These are phyloP conservation scores for Nicotiana noctiflora DNA, from an alignment of 257 asterid species.

Conservation along the genomic window DNA sequence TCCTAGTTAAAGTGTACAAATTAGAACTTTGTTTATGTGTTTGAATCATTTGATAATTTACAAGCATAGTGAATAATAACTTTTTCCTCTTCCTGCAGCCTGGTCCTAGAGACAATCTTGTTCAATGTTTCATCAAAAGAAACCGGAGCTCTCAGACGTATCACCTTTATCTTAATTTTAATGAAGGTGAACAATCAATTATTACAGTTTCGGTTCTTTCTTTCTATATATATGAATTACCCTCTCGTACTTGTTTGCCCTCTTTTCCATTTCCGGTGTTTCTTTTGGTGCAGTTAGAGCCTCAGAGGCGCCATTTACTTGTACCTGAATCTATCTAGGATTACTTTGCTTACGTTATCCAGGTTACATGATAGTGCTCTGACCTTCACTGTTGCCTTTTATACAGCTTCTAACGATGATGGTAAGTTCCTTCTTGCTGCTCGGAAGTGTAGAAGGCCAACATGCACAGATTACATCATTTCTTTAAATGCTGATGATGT, in stretches of 20 bases:
- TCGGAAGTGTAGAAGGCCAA: conserved; percentile 81
- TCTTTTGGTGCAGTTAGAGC: neutral
- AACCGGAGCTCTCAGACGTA: conserved; percentile 71
- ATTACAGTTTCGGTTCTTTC: neutral
- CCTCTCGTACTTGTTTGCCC: neutral
- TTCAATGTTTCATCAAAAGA: conserved; percentile 85
- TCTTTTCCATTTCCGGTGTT: neutral
- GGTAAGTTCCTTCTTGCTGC: conserved; percentile 94
- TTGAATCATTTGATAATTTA: neutral
- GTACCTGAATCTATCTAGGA: neutral
- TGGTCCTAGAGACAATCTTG: conserved; percentile 63
- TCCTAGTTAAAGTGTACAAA: neutral
- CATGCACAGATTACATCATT: conserved; percentile 79
- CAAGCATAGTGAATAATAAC: neutral
- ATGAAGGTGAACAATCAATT: conserved; percentile 46
- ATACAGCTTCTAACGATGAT: conserved; percentile 80
- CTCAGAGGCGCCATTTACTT: neutral
- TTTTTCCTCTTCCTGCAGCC: conserved; percentile 48
- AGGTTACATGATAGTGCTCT: neutral
- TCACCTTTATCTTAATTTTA: conserved; percentile 63
- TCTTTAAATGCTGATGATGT: conserved; percentile 77
- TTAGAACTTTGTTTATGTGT: neutral
- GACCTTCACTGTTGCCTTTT: conserved; percentile 11
- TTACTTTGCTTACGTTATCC: neutral
- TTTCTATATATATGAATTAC: neutral